Percentiles rank a stretch among this genome's conserved stretches.
phyloP scores from a whole-genome alignment of 768 basidiomycete genomes.

The Pisolithus albus region DNA sequence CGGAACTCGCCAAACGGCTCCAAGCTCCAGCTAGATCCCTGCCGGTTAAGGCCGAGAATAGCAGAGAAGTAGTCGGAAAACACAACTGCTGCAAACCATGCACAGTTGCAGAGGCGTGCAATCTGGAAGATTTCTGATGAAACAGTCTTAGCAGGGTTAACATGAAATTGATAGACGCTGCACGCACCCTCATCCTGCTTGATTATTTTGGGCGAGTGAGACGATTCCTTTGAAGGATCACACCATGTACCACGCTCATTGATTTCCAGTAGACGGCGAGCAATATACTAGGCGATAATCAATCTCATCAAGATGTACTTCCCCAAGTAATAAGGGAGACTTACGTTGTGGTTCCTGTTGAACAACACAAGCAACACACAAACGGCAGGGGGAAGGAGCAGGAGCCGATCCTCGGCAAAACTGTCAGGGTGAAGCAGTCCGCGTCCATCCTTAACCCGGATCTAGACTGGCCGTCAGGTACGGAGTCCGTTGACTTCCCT shows the following conservation, averaged over 20 bases:
- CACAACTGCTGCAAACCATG: slow-evolving; percentile 73
- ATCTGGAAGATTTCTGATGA: slow-evolving; percentile 71
- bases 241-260: slow-evolving; percentile 66
- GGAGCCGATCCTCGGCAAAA: slow-evolving; percentile 73
- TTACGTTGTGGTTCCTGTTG: slow-evolving; percentile 82
- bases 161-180: not conserved
- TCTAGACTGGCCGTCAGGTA: slow-evolving; percentile 9
- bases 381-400: slow-evolving; percentile 73
- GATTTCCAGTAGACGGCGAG: slow-evolving; percentile 66
- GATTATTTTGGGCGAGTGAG: slow-evolving; percentile 29
- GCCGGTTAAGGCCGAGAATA: slow-evolving; percentile 71
- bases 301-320: not conserved
- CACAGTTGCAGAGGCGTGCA: slow-evolving; percentile 69
- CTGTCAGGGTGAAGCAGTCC: slow-evolving; percentile 63
- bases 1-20: slow-evolving; percentile 73
- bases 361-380: slow-evolving; percentile 77
- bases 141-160: not conserved
- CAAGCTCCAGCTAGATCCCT: slow-evolving; percentile 73
- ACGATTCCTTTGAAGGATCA: slow-evolving; percentile 44
- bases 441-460: slow-evolving; percentile 47
- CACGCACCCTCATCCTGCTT: slow-evolving; percentile 49
- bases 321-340: slow-evolving; percentile 14
- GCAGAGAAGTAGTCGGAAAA: slow-evolving; percentile 79
- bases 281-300: slow-evolving; percentile 55
- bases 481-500: not conserved